Conservation (phyloP, 179 eudicot species). For the Pouteria campechiana region DNA sequence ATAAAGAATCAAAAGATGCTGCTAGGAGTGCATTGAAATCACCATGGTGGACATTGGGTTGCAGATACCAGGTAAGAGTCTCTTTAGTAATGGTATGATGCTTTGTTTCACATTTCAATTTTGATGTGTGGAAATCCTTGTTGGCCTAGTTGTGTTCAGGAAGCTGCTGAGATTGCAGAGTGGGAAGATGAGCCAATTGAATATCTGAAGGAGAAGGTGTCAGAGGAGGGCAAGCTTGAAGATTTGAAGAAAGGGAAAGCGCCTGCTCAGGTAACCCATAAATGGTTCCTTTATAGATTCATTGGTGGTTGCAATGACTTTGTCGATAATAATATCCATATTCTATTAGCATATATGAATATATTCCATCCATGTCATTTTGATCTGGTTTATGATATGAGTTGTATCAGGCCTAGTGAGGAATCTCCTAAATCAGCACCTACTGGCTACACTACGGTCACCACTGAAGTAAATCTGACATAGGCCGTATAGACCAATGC, state of each 20-base stretch:
- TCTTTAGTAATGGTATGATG: neutral
- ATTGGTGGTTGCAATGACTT: no score
- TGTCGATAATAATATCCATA: no score
- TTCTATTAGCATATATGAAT: no score
- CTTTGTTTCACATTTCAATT: neutral
- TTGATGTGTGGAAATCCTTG: neutral
- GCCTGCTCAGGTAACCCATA: slow-evolving; percentile 53
- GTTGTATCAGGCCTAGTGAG: no score
- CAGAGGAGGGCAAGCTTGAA: slow-evolving; percentile 65
- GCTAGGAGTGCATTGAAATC: slow-evolving; percentile 84
- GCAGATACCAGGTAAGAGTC: slow-evolving; percentile 56
- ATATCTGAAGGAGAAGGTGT: slow-evolving; percentile 56
- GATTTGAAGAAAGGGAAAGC: slow-evolving; percentile 82
- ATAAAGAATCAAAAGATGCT: slow-evolving; percentile 71
- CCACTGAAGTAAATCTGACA: no score
- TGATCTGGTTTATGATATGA: no score
- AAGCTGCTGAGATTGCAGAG: slow-evolving; percentile 77
- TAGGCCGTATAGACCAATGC: no score
- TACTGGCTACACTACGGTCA: no score
- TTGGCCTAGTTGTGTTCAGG: slow-evolving; percentile 23
- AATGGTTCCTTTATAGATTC: neutral
- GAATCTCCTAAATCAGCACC: no score
- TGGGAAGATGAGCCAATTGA: slow-evolving; percentile 93
- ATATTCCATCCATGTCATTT: no score
- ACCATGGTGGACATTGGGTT: slow-evolving; percentile 99